These are phyloP conservation scores for Sugiyamaella pinicola DNA, from an alignment of 1,139 yeast genomes.

Conservation along the genomic window DNA sequence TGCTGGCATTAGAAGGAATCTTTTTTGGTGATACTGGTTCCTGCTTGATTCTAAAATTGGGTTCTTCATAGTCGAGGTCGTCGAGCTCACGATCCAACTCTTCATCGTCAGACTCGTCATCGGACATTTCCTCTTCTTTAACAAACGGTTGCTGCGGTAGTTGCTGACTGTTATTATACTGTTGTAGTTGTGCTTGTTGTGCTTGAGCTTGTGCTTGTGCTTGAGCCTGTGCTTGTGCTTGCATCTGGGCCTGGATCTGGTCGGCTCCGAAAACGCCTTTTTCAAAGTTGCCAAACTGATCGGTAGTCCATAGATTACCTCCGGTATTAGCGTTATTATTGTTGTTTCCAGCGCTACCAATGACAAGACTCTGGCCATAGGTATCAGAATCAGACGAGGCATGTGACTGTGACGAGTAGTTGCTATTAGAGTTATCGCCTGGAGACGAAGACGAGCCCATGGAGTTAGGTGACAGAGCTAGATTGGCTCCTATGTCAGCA, in stretches of 20 bases:
- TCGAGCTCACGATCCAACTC: slow-evolving; percentile 8
- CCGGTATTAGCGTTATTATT: background rate
- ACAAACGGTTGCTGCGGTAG: background rate
- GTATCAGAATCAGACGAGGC: slow-evolving; percentile 14
- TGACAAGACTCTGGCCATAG: slow-evolving; percentile 10
- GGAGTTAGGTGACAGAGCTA: slow-evolving; percentile 16
- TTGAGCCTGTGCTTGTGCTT: slow-evolving; percentile 2
- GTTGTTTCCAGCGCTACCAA: background rate
- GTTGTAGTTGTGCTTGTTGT: slow-evolving; percentile 3
- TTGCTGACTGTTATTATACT: background rate
- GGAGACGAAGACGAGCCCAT: slow-evolving; percentile 13
- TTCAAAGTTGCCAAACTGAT: slow-evolving; percentile 14
- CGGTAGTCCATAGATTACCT: slow-evolving; percentile 14
- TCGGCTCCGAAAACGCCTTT: slow-evolving; percentile 5
- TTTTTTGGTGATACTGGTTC: slow-evolving; percentile 14
- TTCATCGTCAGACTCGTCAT: slow-evolving; percentile 16
- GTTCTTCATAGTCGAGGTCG: slow-evolving; percentile 12
- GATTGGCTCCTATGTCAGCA: slow-evolving; percentile 1
- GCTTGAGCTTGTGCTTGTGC: background rate
- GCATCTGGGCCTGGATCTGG: background rate
- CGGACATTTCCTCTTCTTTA: slow-evolving; percentile 14
- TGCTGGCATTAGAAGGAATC: background rate
- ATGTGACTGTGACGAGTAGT: slow-evolving; percentile 11
- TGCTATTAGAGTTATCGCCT: slow-evolving; percentile 11
- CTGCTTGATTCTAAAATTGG: slow-evolving; percentile 13